Evolutionary conservation across 441 rosid species (phyloP), one percentile per base, ranked within the genome.

Genomic region (Populus trichocarpa): DNA sequence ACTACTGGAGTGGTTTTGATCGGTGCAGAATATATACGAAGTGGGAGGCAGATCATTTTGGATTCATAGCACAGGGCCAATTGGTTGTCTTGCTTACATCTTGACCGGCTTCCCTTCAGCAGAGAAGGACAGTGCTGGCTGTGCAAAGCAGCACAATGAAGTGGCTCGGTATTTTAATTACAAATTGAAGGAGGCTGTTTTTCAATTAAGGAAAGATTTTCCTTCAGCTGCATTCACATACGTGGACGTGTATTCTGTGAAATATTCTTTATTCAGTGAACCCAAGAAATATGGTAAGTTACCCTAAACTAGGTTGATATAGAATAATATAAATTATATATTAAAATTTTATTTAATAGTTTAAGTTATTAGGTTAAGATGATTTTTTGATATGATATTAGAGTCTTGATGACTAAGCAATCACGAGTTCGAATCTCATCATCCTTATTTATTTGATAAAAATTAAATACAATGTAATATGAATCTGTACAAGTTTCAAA

Each of bases 51-150:
- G 81, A 74, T 10, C 46, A 65, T 81, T 81, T 75, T 81, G 83
- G 81, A 78, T 81, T 38, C 83, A 81, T 74, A 65, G 74, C 42
- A 77, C 83, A 20, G 73, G 81, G 59, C 80, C 83, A 69, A 9
- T 81, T 20, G 80, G 83, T 69, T 81, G 80, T 68, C 64, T 77
- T 70, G 77, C 80, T 8, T 81, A 81, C n/a, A 73, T 2, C 69
- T 25, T 35, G 8, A 69, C 73, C 32, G 77, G 69, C 14, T 32
- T 77, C 22, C 71, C 75, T 8, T 73, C 83, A 23, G 75, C 75
- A 36, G 73, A 77, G 33, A 42, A 64, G 16, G 80, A 81, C 63
- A 63, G 25, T 68, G 69, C 69, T 57, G 80, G 80, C 46, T 81
- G 83, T 40, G 80, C 77, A n/a, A 81, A 73, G 67, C n/a, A 73